Conservation (phyloP, 2,329 filamentous ascomycete genomes). For the Thermoascus crustaceus region DNA sequence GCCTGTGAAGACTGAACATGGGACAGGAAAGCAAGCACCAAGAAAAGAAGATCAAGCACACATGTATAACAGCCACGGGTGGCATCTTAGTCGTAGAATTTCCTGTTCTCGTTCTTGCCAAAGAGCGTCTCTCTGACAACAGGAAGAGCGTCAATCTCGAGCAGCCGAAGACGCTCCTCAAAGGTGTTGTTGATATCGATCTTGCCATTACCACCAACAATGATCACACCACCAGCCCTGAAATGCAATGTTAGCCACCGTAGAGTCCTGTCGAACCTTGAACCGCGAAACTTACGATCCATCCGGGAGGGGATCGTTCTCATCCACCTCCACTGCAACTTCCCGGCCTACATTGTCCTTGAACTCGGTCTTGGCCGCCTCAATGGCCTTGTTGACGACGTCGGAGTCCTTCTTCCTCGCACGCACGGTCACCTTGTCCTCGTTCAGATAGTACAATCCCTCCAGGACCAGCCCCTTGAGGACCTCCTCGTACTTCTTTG, state of each 20-base stretch:
- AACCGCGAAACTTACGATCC: conserved; percentile 59
- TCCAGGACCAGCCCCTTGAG: conserved; percentile 79
- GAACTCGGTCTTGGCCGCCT: conserved; percentile 71
- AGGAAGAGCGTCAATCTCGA: conserved; percentile 78
- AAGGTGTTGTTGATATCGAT: conserved; percentile 99
- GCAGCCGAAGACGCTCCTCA: conserved; percentile 76
- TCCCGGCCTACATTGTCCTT: conserved; percentile 69
- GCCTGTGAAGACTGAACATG: conserved; percentile 1
- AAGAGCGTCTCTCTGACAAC: conserved; percentile 80
- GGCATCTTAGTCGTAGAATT: conserved; percentile 73
- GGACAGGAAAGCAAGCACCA: conserved; percentile 3
- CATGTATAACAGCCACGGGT: background rate
- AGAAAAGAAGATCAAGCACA: conserved; percentile 1
- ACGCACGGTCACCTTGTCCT: conserved; percentile 66
- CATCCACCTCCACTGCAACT: conserved; percentile 62
- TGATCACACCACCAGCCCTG: conserved; percentile 74
- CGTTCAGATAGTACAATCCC: conserved; percentile 79
- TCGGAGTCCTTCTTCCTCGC: conserved; percentile 73
- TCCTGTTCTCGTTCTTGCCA: conserved; percentile 89
- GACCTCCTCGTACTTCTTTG: conserved; percentile 61
- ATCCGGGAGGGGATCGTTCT: conserved; percentile 69
- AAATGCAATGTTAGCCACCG: conserved; percentile 8
- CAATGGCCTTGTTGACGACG: conserved; percentile 66
- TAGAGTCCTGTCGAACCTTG: background rate
- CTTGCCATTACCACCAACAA: conserved; percentile 78